phyloP scores from a whole-genome alignment of 1,139 yeast genomes.

The Lodderomyces orthopsilosis region DNA sequence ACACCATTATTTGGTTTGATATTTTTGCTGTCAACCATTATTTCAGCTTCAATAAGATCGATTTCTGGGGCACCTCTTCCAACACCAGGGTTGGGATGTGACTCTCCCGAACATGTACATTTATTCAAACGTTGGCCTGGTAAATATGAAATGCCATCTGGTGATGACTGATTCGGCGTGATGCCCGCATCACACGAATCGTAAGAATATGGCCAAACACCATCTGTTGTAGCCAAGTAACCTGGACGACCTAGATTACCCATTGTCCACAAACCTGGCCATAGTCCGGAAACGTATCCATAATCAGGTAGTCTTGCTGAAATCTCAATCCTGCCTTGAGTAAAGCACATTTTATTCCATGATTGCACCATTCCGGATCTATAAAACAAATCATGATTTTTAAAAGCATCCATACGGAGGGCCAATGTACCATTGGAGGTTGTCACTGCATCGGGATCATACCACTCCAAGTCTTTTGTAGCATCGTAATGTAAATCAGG shows the following conservation, averaged over 20 bases:
- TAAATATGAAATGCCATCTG: constrained; percentile 75
- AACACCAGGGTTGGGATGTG: constrained; percentile 73
- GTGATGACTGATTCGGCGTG: constrained; percentile 81
- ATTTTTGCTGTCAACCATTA: constrained; percentile 32
- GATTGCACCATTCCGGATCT: constrained; percentile 83
- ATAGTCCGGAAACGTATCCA: constrained; percentile 68
- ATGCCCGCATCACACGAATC: constrained; percentile 82
- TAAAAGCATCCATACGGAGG: constrained; percentile 69
- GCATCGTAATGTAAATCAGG: constrained; percentile 77
- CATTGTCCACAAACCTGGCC: constrained; percentile 93
- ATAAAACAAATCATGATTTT: constrained; percentile 69
- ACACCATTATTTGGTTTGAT: constrained; percentile 49
- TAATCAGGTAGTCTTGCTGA: constrained; percentile 70
- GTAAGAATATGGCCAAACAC: constrained; percentile 89
- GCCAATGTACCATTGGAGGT: constrained; percentile 66
- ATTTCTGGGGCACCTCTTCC: constrained; percentile 93
- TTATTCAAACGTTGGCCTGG: constrained; percentile 72
- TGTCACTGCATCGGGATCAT: constrained; percentile 75
- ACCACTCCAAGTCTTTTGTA: constrained; percentile 84
- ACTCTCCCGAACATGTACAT: constrained; percentile 74
- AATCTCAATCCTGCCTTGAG: constrained; percentile 70
- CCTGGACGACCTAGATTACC: constrained; percentile 89
- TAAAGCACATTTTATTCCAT: constrained; percentile 82
- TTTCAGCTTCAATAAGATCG: constrained; percentile 78
- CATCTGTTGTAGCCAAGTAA: constrained; percentile 72